These are phyloP conservation scores for Fusarium verticillioides DNA, from an alignment of 2,329 filamentous ascomycete genomes.

Conservation along the genomic window DNA sequence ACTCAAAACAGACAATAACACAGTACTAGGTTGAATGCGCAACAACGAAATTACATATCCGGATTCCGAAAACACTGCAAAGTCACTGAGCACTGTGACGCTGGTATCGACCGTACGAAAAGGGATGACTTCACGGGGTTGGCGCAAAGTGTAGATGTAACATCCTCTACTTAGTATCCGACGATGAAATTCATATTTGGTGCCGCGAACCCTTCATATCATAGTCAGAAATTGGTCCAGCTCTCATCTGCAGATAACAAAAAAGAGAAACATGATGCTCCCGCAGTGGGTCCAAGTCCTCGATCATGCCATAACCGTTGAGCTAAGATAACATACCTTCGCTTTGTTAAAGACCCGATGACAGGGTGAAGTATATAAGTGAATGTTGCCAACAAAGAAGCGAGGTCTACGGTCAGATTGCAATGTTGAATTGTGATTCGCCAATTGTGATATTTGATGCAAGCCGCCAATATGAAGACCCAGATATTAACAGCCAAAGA, in stretches of 20 bases:
- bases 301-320: not conserved
- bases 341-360: not conserved
- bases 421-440: conserved; percentile 25
- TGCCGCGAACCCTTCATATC: not conserved
- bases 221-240: not conserved
- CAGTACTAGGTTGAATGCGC: not conserved
- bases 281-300: not conserved
- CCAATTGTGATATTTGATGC: conserved; percentile 10
- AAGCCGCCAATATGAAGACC: conserved; percentile 2
- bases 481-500: conserved; percentile 5
- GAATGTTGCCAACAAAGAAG: not conserved
- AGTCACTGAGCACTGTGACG: not conserved
- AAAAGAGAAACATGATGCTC: conserved; percentile 15
- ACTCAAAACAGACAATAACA: too few relatives aligned
- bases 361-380: not conserved
- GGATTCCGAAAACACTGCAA: not conserved
- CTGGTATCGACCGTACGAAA: not conserved
- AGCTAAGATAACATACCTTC: not conserved
- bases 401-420: not conserved
- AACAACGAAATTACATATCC: not conserved
- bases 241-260: not conserved
- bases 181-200: not conserved
- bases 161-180: not conserved
- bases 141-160: not conserved
- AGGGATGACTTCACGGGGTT: not conserved